phyloP scores from a whole-genome alignment of 768 basidiomycete genomes.

The Boletales sp. region DNA sequence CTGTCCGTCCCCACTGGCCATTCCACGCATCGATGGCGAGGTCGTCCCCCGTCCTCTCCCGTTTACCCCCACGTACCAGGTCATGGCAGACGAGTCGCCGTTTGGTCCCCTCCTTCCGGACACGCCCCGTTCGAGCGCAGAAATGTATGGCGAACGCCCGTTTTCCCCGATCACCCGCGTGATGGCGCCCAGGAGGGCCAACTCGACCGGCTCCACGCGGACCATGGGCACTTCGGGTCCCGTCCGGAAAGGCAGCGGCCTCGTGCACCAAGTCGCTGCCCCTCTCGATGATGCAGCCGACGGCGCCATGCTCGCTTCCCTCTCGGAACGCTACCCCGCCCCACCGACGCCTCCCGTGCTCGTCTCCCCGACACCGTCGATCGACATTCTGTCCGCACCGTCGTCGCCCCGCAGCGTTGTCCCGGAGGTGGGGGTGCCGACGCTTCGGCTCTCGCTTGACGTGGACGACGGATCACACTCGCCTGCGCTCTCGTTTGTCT shows the following conservation, averaged over 20 bases:
- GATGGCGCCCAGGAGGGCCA: constrained; percentile 12
- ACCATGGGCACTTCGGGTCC: constrained; percentile 6
- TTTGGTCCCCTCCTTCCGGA: constrained; percentile 30
- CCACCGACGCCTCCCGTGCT: constrained; percentile 27
- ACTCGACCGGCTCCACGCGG: constrained; percentile 4
- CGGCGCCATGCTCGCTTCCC: constrained; percentile 16
- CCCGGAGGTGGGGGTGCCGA: constrained; percentile 13
- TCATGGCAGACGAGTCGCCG: constrained; percentile 24
- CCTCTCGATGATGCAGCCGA: background rate
- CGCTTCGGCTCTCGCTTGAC: background rate
- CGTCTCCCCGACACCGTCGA: constrained; percentile 24
- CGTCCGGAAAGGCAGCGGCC: constrained; percentile 15
- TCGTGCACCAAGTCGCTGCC: constrained; percentile 12
- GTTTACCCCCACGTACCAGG: constrained; percentile 15
- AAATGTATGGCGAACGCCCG: constrained; percentile 24
- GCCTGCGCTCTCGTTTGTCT: constrained; percentile 18
- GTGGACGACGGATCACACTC: background rate
- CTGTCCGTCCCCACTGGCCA: constrained; percentile 11
- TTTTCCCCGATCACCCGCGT: constrained; percentile 26
- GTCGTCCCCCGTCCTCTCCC: constrained; percentile 5
- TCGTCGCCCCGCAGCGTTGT: constrained; percentile 17
- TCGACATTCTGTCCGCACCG: constrained; percentile 19
- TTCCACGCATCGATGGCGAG: background rate
- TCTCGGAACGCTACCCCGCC: constrained; percentile 30
- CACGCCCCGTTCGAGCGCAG: constrained; percentile 25